Percentiles rank a stretch among this genome's conserved stretches.
Conservation (phyloP, 306 rosid species). For the Hippophae tibetana region DNA sequence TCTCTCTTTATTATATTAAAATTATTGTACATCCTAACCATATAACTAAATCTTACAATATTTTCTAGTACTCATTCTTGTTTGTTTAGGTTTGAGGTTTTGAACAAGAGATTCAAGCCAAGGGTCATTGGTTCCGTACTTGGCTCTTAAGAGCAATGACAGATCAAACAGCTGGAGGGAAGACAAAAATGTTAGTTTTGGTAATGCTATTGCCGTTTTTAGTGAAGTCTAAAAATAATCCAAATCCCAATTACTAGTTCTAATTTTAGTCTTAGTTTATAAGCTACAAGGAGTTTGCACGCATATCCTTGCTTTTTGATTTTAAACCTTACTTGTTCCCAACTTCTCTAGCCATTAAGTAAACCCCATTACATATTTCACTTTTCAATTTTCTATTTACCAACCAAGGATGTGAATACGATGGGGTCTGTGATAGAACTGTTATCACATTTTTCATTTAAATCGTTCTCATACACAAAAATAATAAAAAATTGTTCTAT, state of each 20-base stretch:
- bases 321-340: background rate
- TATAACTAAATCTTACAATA: no score
- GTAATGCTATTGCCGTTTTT: conserved; percentile 39
- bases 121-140: conserved; percentile 41
- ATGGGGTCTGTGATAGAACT: no score
- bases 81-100: conserved; percentile 23
- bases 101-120: conserved; percentile 36
- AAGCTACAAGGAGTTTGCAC: background rate
- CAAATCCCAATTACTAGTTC: conserved; percentile 18
- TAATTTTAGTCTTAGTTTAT: background rate
- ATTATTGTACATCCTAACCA: no score
- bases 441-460: no score
- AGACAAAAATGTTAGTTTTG: conserved; percentile 22
- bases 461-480: no score
- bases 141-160: conserved; percentile 49
- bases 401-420: no score
- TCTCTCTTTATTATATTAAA: no score
- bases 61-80: background rate
- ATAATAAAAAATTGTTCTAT: no score
- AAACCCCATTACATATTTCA: no score
- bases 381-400: no score
- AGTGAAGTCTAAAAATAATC: conserved; percentile 15
- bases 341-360: background rate
- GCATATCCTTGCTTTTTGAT: conserved; percentile 1
- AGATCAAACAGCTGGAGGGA: conserved; percentile 52